phyloP scores from a whole-genome alignment of 1,284 basidiomycete species.

The Xerocomus nothofagi region DNA sequence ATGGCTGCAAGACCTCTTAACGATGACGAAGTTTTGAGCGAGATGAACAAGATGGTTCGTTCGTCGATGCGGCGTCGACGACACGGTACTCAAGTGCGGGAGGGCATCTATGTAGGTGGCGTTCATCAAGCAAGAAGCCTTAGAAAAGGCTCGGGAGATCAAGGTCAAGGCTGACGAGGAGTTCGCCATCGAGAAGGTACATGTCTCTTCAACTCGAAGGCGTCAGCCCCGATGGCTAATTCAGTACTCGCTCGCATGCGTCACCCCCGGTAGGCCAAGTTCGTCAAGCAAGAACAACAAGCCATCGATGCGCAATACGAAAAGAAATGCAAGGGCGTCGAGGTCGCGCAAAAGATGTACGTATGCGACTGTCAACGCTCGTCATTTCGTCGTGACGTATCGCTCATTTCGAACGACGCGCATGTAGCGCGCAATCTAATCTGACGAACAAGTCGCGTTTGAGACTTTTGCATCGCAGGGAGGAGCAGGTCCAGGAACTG shows the following conservation, averaged over 20 bases:
- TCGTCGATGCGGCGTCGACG: neutral
- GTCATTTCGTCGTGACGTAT: neutral
- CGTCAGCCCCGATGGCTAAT: neutral
- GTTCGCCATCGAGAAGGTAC: conserved; percentile 94
- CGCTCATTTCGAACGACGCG: neutral
- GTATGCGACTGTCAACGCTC: conserved; percentile 25
- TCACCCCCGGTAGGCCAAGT: conserved; percentile 69
- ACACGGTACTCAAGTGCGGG: conserved; percentile 6
- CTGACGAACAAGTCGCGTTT: conserved; percentile 96
- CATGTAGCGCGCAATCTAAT: conserved; percentile 94
- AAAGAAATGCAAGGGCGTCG: conserved; percentile 91
- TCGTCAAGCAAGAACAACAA: conserved; percentile 91
- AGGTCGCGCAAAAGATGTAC: conserved; percentile 94
- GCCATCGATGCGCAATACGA: conserved; percentile 91
- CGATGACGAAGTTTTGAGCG: conserved; percentile 93
- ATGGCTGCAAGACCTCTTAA: conserved; percentile 78
- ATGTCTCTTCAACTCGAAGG: neutral
- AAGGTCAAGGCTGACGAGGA: conserved; percentile 96
- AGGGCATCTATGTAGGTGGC: conserved; percentile 61
- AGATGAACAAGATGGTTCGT: conserved; percentile 99
- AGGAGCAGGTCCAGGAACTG: conserved; percentile 89
- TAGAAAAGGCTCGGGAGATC: conserved; percentile 96
- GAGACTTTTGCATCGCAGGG: conserved; percentile 86
- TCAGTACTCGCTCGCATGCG: neutral
- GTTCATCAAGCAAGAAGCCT: conserved; percentile 95